Conservation (phyloP, 371 early-diverging fungal genomes). For the Apophysomyces ossiformis region DNA sequence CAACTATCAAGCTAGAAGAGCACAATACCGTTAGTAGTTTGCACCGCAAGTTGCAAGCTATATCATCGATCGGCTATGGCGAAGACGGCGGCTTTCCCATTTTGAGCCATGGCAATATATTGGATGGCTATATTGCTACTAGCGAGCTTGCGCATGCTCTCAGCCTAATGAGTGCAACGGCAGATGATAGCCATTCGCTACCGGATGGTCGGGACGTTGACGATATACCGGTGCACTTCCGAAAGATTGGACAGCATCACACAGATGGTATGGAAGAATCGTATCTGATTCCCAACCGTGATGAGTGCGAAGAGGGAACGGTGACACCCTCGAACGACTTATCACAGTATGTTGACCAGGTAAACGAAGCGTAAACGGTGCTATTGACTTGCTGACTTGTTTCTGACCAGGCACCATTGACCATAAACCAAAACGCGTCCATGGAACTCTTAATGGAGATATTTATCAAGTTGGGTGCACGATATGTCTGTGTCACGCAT, state of each 20-base stretch:
- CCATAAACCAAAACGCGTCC: slow-evolving; percentile 73
- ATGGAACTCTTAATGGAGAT: slow-evolving; percentile 89
- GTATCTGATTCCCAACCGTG: background rate
- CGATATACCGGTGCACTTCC: slow-evolving; percentile 38
- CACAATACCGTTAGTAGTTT: slow-evolving; percentile 65
- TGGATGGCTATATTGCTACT: slow-evolving; percentile 87
- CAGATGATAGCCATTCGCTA: slow-evolving; percentile 29
- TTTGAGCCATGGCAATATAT: slow-evolving; percentile 61
- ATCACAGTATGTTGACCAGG: slow-evolving; percentile 78
- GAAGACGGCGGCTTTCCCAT: slow-evolving; percentile 88
- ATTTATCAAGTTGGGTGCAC: slow-evolving; percentile 82
- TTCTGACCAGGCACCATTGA: slow-evolving; percentile 70
- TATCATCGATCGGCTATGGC: slow-evolving; percentile 65
- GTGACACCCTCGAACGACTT: slow-evolving; percentile 55
- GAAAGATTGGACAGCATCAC: slow-evolving; percentile 13
- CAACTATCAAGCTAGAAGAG: slow-evolving; percentile 65
- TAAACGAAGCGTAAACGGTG: slow-evolving; percentile 17
- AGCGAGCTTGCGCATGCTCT: slow-evolving; percentile 84
- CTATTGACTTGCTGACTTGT: background rate
- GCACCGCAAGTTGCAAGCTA: slow-evolving; percentile 53
- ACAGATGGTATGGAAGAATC: slow-evolving; percentile 4
- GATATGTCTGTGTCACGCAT: slow-evolving; percentile 64
- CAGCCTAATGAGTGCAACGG: slow-evolving; percentile 40
- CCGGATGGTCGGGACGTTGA: slow-evolving; percentile 39
- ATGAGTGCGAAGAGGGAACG: slow-evolving; percentile 1